A percentile compares a stretch with the other conserved stretches of the same genome.
These are phyloP conservation scores for Yamadazyma atmosphaerica DNA, from an alignment of 1,139 yeast genomes.

Conservation along the genomic window DNA sequence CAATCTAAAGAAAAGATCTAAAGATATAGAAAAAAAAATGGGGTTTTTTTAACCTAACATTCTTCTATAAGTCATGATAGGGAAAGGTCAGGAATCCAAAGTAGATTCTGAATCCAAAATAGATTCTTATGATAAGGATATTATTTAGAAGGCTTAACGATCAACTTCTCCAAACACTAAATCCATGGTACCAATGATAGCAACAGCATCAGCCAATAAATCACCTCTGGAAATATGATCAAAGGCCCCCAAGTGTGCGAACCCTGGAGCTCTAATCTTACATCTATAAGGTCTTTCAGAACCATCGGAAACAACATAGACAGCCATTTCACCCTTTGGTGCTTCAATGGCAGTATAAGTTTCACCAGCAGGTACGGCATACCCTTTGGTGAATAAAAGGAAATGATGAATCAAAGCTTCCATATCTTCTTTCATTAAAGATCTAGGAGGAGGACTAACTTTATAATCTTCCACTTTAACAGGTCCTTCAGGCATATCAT, in stretches of 20 bases:
- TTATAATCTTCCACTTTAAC: conserved; percentile 90
- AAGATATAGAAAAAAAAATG: background rate
- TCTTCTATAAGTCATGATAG: background rate
- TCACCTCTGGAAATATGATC: conserved; percentile 86
- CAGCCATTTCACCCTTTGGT: conserved; percentile 96
- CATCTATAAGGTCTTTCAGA: conserved; percentile 90
- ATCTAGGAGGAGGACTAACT: conserved; percentile 80
- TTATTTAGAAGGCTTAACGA: conserved; percentile 63
- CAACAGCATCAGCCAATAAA: conserved; percentile 89
- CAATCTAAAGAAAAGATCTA: conserved; percentile 1
- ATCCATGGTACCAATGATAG: conserved; percentile 94
- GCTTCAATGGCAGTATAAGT: conserved; percentile 92
- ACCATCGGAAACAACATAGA: conserved; percentile 85
- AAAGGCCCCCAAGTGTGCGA: conserved; percentile 85
- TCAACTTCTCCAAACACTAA: conserved; percentile 93
- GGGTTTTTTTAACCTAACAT: background rate
- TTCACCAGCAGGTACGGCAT: conserved; percentile 87
- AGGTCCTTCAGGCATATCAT: conserved; percentile 92
- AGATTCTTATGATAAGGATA: too few species aligned
- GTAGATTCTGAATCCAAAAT: background rate
- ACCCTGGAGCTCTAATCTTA: conserved; percentile 92
- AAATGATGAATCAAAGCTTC: conserved; percentile 90
- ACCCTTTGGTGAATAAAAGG: conserved; percentile 84
- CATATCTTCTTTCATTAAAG: conserved; percentile 88
- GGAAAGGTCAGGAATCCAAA: background rate